Conservation (phyloP, 345 rosid species). For the Anacardium occidentale region DNA sequence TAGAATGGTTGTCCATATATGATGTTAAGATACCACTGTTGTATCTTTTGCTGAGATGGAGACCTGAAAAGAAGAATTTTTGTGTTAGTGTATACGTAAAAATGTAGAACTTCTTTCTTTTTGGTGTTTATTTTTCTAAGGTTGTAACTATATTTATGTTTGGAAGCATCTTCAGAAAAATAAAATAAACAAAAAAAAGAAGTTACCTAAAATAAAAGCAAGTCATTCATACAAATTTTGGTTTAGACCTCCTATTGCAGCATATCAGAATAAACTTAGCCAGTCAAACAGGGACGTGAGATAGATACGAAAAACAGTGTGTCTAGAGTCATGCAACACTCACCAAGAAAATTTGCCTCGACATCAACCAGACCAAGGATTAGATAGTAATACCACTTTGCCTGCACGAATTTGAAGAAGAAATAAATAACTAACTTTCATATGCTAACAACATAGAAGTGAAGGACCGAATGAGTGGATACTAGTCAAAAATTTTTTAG, state of each 20-base stretch:
- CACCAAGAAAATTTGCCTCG: slow-evolving; percentile 90
- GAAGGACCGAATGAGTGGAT: not conserved
- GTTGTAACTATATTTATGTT: not conserved
- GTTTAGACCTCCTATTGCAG: not conserved
- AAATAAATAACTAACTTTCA: slow-evolving; percentile 1
- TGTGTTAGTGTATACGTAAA: not conserved
- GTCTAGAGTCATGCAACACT: slow-evolving; percentile 24
- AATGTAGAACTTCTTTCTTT: not conserved
- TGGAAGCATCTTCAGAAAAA: not conserved
- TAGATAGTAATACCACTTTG: slow-evolving; percentile 77
- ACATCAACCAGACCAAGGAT: slow-evolving; percentile 77
- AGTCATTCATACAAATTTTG: not conserved
- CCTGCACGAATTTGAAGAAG: slow-evolving; percentile 49
- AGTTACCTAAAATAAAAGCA: not conserved
- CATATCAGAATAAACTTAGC: not conserved
- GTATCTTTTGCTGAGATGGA: too few species aligned
- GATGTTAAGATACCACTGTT: too few species aligned
- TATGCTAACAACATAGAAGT: not conserved
- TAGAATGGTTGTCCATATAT: too few species aligned
- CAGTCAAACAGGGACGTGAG: not conserved
- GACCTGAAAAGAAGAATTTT: too few species aligned
- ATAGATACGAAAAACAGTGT: not conserved
- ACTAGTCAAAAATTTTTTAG: not conserved
- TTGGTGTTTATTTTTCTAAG: not conserved
- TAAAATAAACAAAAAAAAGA: too few species aligned